Base-by-base conservation (phyloP, 192 early-diverging fungal genomes). In the Coemansia sp. region DNA sequence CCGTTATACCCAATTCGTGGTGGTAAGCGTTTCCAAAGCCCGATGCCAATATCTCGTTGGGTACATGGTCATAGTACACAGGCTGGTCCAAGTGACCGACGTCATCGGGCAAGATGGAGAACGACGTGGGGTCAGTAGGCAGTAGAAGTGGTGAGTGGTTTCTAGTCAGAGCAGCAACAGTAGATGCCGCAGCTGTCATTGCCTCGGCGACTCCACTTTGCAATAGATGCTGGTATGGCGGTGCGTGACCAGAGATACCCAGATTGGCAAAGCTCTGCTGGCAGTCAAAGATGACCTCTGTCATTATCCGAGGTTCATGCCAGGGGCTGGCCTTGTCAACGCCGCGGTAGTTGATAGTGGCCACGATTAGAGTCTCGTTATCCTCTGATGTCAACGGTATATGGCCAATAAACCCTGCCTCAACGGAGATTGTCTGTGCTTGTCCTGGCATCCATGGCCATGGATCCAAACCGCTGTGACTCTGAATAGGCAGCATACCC, bases 231-330 rank as follows among this genome's bases (percentile, higher is more conserved):
- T 53, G 22, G 50, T 67, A 76, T 4, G 41, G n/a, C 0, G 74
- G 69, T 2, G 74, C 56, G 12, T 29, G 4, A 0, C 56, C 60
- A n/a, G 71, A 43, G 5, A 39, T 49, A 3, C 18, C 29, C 39
- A 32, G 30, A 16, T 55, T 58, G 29, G 75, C 75, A 10, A 68
- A 76, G 16, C 24, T 24, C 41, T 68, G 53, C 58, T 76, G 75
- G 20, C 38, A 32, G 13, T 49, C 15, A 40, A 68, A 76, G 5
- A 66, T 62, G 6, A 50, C 59, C 9, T 15, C 55, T 7, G 61
- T 43, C 62, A 78, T 68, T 11, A 78, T 40, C 0, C 76, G 66
- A 1, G 76, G 76, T 43, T 78, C 76, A 20, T 44, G 41, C 76
- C 76, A 78, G 2, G 76, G 70, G 29, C 50, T 58, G 15, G 53